These are phyloP conservation scores for Yarrowia hollandica DNA, from an alignment of 805 yeast genomes.

Conservation along the genomic window DNA sequence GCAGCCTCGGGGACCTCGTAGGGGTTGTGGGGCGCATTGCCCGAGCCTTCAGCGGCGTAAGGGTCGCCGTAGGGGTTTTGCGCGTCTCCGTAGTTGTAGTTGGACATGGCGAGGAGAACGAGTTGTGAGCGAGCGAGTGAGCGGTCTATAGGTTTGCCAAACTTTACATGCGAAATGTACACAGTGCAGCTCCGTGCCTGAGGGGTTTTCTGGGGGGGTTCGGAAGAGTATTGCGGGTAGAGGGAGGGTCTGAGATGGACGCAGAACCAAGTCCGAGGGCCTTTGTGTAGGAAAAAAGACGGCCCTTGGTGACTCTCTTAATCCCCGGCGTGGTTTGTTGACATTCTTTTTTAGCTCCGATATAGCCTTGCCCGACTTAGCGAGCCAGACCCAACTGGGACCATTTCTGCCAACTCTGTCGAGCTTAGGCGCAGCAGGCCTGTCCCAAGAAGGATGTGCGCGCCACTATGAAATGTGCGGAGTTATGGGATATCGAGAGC, in stretches of 20 bases:
- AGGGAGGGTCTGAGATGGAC: neutral
- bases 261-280: neutral
- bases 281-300: too few species aligned
- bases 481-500: too few species aligned
- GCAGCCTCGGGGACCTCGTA: constrained; percentile 18
- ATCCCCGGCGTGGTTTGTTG: neutral
- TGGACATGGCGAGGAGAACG: constrained; percentile 17
- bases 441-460: constrained; percentile 13
- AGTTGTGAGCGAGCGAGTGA: too few species aligned
- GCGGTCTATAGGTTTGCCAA: constrained; percentile 2
- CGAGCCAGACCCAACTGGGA: constrained; percentile 19
- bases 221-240: too few species aligned
- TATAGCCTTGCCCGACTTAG: constrained; percentile 17
- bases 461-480: neutral
- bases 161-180: constrained; percentile 1
- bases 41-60: neutral
- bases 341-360: constrained; percentile 14
- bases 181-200: neutral
- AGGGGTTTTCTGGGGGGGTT: too few species aligned
- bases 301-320: too few species aligned
- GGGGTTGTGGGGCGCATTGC: constrained; percentile 12
- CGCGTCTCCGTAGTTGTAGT: constrained; percentile 23
- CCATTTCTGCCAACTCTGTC: constrained; percentile 4
- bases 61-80: constrained; percentile 27
- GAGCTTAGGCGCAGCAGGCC: neutral